phyloP scores from a whole-genome alignment of 768 basidiomycete species.

The Dendrothele bispora region DNA sequence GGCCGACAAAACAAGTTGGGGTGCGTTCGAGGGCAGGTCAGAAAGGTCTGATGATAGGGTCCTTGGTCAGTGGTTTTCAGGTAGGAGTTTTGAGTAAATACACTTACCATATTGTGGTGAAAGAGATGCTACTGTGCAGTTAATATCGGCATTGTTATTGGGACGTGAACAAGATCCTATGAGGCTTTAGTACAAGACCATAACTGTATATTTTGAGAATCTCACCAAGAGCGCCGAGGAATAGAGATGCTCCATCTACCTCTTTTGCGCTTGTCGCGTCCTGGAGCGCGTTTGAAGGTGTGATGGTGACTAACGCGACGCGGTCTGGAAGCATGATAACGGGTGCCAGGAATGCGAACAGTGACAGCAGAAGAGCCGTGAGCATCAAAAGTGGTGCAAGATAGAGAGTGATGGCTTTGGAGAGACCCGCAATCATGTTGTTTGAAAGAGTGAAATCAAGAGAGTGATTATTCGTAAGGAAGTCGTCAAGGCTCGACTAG shows the following conservation, averaged over 20 bases:
- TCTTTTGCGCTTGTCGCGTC: conserved; percentile 20
- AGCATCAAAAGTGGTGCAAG: conserved; percentile 66
- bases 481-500: conserved; percentile 26
- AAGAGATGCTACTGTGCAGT: conserved; percentile 55
- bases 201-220: conserved; percentile 1
- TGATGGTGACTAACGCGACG: conserved; percentile 66
- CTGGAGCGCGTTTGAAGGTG: conserved; percentile 49
- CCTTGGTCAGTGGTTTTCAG: conserved; percentile 1
- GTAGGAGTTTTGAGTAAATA: neutral
- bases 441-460: conserved; percentile 7
- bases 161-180: conserved; percentile 68
- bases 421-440: conserved; percentile 70
- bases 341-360: conserved; percentile 73
- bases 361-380: conserved; percentile 61
- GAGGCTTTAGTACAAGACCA: conserved; percentile 2
- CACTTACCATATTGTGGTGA: conserved; percentile 63
- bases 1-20: conserved; percentile 54
- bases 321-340: conserved; percentile 54
- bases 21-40: conserved; percentile 56
- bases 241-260: conserved; percentile 68
- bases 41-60: conserved; percentile 53
- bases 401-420: conserved; percentile 67
- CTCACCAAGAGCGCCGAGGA: conserved; percentile 68
- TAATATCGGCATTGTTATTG: conserved; percentile 46
- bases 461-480: conserved; percentile 12